A percentile compares a stretch with the other conserved stretches of the same genome.
Evolutionary conservation across 1,284 basidiomycete species (phyloP).

Genomic region (Irpex sp.): DNA sequence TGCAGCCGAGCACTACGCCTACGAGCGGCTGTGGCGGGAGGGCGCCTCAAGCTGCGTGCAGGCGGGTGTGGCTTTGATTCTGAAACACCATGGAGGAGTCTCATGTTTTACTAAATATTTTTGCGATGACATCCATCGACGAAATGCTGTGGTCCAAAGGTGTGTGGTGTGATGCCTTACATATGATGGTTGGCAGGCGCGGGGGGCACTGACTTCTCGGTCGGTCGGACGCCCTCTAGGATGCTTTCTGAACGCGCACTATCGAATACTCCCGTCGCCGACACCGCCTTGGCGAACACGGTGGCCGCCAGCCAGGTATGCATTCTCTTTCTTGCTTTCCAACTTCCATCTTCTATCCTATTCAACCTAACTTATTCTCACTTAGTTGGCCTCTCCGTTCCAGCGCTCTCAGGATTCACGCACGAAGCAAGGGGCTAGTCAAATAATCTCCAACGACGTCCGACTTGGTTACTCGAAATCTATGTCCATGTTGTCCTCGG

Average conservation of each 20-base stretch:
- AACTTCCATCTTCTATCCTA: background rate
- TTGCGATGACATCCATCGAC: background rate
- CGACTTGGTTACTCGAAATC: background rate
- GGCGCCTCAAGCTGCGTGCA: background rate
- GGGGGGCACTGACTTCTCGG: background rate
- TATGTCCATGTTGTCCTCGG: conserved; percentile 11
- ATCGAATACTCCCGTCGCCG: conserved; percentile 1
- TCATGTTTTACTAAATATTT: background rate
- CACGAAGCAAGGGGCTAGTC: background rate
- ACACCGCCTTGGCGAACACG: background rate
- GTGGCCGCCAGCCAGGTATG: background rate
- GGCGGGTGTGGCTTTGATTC: background rate
- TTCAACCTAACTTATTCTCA: background rate
- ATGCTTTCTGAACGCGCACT: background rate
- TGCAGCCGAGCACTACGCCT: background rate
- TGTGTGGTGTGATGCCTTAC: conserved; percentile 4
- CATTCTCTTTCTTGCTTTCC: background rate
- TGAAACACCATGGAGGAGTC: background rate
- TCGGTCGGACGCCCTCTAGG: conserved; percentile 5
- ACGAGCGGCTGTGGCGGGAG: background rate
- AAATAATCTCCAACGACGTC: background rate
- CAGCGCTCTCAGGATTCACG: background rate
- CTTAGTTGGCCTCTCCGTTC: background rate
- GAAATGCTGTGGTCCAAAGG: background rate
- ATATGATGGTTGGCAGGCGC: conserved; percentile 15